Percentiles rank a stretch among this genome's conserved stretches.
These are phyloP conservation scores for Talaromyces funiculosus DNA, from an alignment of 2,329 filamentous ascomycete species.

Conservation along the genomic window DNA sequence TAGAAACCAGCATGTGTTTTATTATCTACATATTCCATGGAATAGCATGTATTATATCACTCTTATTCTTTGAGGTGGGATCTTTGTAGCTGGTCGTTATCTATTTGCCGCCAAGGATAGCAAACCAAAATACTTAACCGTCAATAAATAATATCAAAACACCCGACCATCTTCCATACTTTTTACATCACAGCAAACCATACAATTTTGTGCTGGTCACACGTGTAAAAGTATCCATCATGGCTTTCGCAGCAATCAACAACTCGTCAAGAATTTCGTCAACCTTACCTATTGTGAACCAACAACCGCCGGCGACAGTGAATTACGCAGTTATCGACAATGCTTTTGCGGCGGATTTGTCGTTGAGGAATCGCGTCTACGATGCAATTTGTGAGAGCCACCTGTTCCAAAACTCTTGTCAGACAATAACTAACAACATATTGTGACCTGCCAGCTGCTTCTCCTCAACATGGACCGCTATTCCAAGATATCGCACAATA, in stretches of 20 bases:
- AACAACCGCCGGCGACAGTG: conserved; percentile 14
- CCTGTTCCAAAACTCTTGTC: background rate
- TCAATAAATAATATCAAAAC: conserved; percentile 2
- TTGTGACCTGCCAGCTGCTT: conserved; percentile 23
- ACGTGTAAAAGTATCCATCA: conserved; percentile 14
- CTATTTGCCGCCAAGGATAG: background rate
- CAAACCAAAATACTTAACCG: background rate
- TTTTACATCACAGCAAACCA: background rate
- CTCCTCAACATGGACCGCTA: conserved; percentile 36
- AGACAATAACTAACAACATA: background rate
- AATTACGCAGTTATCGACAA: conserved; percentile 33
- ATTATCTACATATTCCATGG: background rate
- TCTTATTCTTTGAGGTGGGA: background rate
- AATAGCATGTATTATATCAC: conserved; percentile 1
- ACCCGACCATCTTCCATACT: background rate
- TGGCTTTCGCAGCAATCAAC: conserved; percentile 35
- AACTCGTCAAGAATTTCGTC: conserved; percentile 13
- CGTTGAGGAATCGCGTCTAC: conserved; percentile 37
- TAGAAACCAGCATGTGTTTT: background rate
- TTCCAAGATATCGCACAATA: conserved; percentile 48
- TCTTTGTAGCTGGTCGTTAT: background rate
- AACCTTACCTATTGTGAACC: conserved; percentile 15
- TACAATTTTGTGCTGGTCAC: background rate
- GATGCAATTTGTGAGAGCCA: conserved; percentile 38
- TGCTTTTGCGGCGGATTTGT: conserved; percentile 36